Evolutionary conservation across 495 filamentous ascomycete species (phyloP).

Genomic region (Zalerion maritima): DNA sequence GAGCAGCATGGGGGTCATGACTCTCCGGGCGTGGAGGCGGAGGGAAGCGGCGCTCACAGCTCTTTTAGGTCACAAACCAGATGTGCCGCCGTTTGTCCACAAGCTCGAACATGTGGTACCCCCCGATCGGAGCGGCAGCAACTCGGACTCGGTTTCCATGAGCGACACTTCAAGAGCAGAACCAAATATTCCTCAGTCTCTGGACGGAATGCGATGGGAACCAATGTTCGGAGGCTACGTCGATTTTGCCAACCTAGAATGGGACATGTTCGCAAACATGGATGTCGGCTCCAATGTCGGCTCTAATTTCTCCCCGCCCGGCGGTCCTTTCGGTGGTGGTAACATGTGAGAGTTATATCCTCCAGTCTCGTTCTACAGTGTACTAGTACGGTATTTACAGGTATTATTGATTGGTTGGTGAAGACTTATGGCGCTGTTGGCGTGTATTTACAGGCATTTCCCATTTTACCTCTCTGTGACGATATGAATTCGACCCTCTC

Average conservation of each 20-base stretch:
- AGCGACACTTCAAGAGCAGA: slow-evolving; percentile 1
- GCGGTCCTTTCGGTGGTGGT: slow-evolving; percentile 1
- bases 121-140: background rate
- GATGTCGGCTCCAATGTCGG: background rate
- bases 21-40: slow-evolving; percentile 31
- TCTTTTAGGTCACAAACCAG: slow-evolving; percentile 10
- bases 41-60: slow-evolving; percentile 20
- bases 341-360: no score
- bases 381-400: no score
- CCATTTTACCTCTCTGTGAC: no score
- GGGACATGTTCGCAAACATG: slow-evolving; percentile 25
- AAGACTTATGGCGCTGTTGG: no score
- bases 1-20: slow-evolving; percentile 23
- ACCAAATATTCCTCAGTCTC: slow-evolving; percentile 3
- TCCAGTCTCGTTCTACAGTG: no score
- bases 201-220: slow-evolving; percentile 14
- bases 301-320: background rate
- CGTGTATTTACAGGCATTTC: no score
- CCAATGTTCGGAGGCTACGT: slow-evolving; percentile 21
- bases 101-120: slow-evolving; percentile 18
- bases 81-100: slow-evolving; percentile 20
- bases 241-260: slow-evolving; percentile 22
- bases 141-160: background rate
- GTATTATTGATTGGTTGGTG: no score
- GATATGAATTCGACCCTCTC: no score